Evolutionary conservation across 179 eudicot genomes (phyloP), one percentile per base, ranked within the genome.

Genomic region (Amaranthus tricolor): DNA sequence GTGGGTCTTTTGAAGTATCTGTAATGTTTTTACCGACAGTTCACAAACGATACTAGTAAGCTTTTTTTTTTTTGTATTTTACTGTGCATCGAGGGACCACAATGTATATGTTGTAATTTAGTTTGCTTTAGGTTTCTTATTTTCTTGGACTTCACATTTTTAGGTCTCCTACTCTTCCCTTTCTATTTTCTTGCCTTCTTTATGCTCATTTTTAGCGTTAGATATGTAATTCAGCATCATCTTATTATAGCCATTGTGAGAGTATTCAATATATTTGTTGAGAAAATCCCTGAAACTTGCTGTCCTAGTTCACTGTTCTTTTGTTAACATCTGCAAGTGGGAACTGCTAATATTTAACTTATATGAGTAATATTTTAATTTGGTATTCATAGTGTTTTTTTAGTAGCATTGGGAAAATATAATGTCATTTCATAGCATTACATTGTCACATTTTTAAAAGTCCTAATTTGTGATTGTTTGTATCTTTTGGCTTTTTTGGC

Each of bases 401-500:
- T 31, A 31, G 2, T 31, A 31, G 40, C 40, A 31, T 31, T 31
- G 40, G 40, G 40, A 31, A 31, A 31, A 31, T 31, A 31, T 31
- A 31, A 31, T 31, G 40, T 31, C 40, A 31, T 31, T 31, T 31
- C 40, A 21, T 68, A 43, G 13, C 60, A 49, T 76, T 73, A 43
- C 7, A 48, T 21, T 43, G 66, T 56, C 44, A 65, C 72, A 69
- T 14, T 44, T 52, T 70, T 57, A 17, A 44, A 71, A 58, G 47
- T 66, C 16, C 73, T 62, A 69, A 58, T 54, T 83, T 79, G 78
- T 88, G 85, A 82, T 86, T 75, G 64, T 81, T 64, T 77, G 71
- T 76, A 55, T 71, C 62, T 62, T 71, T 71, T 78, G 74, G 70
- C 78, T 84, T 89, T 79, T 84, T 87, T 89, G 97, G 94, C 96